Evolutionary conservation across 805 yeast genomes (phyloP).

Genomic region (Yarrowia porcina): DNA sequence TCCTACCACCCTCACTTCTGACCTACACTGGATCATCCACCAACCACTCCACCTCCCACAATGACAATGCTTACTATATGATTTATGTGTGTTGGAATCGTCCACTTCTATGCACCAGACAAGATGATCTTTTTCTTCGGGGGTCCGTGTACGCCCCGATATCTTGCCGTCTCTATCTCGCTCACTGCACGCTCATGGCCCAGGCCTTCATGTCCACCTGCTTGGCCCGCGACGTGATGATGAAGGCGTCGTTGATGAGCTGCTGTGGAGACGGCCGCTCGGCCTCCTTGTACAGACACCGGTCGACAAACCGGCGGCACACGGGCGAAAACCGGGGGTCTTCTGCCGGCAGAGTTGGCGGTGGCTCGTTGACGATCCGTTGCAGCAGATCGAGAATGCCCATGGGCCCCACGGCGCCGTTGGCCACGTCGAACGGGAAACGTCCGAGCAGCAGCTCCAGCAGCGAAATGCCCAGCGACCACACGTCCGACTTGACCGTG

Average conservation of each 20-base stretch:
- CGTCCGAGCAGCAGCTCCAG: slow-evolving; percentile 84
- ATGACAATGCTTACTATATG: slow-evolving; percentile 11
- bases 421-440: slow-evolving; percentile 55
- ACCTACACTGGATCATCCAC: too few species aligned
- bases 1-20: too few species aligned
- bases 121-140: neutral
- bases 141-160: too few species aligned
- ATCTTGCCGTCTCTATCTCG: neutral
- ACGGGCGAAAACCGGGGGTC: slow-evolving; percentile 44
- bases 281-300: slow-evolving; percentile 72
- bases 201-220: slow-evolving; percentile 30
- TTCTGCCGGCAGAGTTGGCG: slow-evolving; percentile 62
- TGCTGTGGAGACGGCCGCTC: slow-evolving; percentile 73
- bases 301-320: slow-evolving; percentile 65
- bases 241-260: slow-evolving; percentile 44
- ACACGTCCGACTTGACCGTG: slow-evolving; percentile 92
- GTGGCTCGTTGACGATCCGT: slow-evolving; percentile 87
- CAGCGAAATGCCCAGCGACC: slow-evolving; percentile 92
- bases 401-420: slow-evolving; percentile 42
- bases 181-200: slow-evolving; percentile 28
- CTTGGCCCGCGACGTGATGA: slow-evolving; percentile 32
- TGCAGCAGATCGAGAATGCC: slow-evolving; percentile 89
- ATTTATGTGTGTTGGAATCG: neutral
- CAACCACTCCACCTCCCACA: too few species aligned
- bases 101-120: neutral